Conservation (phyloP, 352 stramenopile genomes). For the Pythium monospermum region DNA sequence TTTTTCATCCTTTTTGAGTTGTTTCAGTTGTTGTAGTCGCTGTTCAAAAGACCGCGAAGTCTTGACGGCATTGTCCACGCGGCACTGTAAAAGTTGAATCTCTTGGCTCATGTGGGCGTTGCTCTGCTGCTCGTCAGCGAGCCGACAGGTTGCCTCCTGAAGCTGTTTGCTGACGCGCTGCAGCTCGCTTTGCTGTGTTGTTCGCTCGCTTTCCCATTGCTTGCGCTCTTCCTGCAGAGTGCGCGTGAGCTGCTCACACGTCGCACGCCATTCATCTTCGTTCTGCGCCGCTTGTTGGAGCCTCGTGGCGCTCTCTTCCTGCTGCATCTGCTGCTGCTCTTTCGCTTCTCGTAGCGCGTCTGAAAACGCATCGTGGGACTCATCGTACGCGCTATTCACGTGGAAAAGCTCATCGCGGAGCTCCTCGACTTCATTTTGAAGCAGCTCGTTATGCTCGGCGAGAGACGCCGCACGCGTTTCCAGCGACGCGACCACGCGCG, state of each 20-base stretch:
- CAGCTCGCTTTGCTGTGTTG: constrained; percentile 21
- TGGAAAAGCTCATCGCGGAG: constrained; percentile 8
- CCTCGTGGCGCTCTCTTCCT: constrained; percentile 10
- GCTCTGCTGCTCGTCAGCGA: constrained; percentile 26
- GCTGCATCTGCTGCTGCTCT: constrained; percentile 5
- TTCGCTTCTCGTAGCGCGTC: not conserved
- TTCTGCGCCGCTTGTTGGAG: not conserved
- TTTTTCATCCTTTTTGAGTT: constrained; percentile 38
- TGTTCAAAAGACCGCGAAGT: constrained; percentile 52
- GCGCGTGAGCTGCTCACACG: constrained; percentile 4
- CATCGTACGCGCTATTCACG: not conserved
- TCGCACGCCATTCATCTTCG: not conserved
- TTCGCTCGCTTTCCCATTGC: constrained; percentile 33
- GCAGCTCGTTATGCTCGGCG: constrained; percentile 45
- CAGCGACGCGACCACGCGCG: constrained; percentile 38
- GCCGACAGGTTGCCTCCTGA: constrained; percentile 25
- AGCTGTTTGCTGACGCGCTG: constrained; percentile 30
- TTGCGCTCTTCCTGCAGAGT: constrained; percentile 30
- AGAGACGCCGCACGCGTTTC: constrained; percentile 52
- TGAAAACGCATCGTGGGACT: not conserved
- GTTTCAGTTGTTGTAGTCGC: constrained; percentile 31
- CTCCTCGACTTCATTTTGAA: constrained; percentile 23
- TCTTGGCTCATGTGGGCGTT: constrained; percentile 33
- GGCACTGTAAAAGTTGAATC: constrained; percentile 35
- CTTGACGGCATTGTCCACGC: constrained; percentile 42